Conservation (phyloP, 2,329 filamentous ascomycete species). For the Neoascochyta sp. region DNA sequence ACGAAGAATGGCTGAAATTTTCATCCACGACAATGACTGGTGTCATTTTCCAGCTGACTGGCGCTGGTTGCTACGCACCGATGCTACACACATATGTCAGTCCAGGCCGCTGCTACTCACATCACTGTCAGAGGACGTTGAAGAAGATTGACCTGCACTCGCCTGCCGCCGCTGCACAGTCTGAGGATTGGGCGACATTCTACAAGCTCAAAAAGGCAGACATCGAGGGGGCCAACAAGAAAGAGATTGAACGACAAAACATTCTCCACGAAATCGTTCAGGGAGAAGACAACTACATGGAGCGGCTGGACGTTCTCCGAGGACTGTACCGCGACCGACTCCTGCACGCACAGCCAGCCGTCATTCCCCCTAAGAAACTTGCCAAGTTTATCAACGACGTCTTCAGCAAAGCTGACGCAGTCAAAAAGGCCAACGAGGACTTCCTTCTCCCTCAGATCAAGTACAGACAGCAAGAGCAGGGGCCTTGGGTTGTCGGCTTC, state of each 20-base stretch:
- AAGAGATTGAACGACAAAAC: constrained; percentile 90
- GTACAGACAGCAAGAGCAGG: constrained; percentile 94
- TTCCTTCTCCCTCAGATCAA: constrained; percentile 89
- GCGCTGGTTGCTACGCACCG: constrained; percentile 84
- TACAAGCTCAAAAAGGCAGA: constrained; percentile 79
- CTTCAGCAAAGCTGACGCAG: constrained; percentile 85
- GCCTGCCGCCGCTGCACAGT: constrained; percentile 61
- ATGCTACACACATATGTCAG: constrained; percentile 69
- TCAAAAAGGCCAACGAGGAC: constrained; percentile 89
- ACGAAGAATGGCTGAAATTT: constrained; percentile 98
- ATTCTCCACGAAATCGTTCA: constrained; percentile 93
- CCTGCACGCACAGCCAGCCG: constrained; percentile 66
- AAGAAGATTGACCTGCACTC: constrained; percentile 89
- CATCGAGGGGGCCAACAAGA: constrained; percentile 67
- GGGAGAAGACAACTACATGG: constrained; percentile 87
- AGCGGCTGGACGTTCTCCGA: constrained; percentile 79
- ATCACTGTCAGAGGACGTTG: constrained; percentile 88
- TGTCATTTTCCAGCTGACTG: constrained; percentile 89
- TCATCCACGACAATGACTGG: constrained; percentile 76
- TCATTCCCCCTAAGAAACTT: constrained; percentile 74
- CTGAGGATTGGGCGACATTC: constrained; percentile 84
- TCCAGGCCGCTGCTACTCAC: constrained; percentile 80
- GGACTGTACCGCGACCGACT: constrained; percentile 83
- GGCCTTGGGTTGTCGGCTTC: constrained; percentile 88
- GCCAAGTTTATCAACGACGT: constrained; percentile 78